phyloP scores from a whole-genome alignment of 2,329 filamentous ascomycete genomes.

The Xylaria multiplex region DNA sequence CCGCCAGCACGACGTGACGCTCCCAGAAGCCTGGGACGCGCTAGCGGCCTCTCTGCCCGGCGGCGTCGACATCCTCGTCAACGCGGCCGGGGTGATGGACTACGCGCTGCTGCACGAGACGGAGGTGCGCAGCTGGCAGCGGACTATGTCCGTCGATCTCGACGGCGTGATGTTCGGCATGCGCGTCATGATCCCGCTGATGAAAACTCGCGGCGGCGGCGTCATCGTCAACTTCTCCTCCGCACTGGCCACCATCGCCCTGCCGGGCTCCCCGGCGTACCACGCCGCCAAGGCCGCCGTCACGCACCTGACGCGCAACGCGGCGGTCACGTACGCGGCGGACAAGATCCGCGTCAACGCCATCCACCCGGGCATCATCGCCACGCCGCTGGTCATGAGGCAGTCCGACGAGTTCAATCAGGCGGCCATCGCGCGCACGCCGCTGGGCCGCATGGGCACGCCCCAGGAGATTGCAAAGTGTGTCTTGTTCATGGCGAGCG shows the following conservation, averaged over 20 bases:
- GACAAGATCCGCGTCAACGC: slow-evolving; percentile 22
- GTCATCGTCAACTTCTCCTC: slow-evolving; percentile 20
- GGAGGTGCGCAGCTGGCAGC: background rate
- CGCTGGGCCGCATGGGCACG: slow-evolving; percentile 11
- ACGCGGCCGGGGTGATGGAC: slow-evolving; percentile 17
- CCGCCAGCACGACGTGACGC: slow-evolving; percentile 4
- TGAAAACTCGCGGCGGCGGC: background rate
- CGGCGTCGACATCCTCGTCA: slow-evolving; percentile 15
- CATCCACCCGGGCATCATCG: background rate
- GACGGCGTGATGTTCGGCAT: slow-evolving; percentile 22
- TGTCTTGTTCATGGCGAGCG: slow-evolving; percentile 25
- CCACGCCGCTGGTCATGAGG: background rate
- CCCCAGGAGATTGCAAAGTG: background rate
- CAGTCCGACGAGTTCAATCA: slow-evolving; percentile 6
- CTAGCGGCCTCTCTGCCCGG: background rate
- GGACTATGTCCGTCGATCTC: slow-evolving; percentile 1
- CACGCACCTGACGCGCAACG: slow-evolving; percentile 18
- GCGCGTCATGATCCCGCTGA: slow-evolving; percentile 8
- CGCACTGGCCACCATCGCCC: background rate
- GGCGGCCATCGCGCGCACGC: background rate
- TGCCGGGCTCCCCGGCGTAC: slow-evolving; percentile 8
- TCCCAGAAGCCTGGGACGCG: background rate
- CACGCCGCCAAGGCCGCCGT: slow-evolving; percentile 17
- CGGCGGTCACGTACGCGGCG: slow-evolving; percentile 1
- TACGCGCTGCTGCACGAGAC: slow-evolving; percentile 16